phyloP scores from a whole-genome alignment of 495 filamentous ascomycete species.

The Annulohypoxylon nitens region DNA sequence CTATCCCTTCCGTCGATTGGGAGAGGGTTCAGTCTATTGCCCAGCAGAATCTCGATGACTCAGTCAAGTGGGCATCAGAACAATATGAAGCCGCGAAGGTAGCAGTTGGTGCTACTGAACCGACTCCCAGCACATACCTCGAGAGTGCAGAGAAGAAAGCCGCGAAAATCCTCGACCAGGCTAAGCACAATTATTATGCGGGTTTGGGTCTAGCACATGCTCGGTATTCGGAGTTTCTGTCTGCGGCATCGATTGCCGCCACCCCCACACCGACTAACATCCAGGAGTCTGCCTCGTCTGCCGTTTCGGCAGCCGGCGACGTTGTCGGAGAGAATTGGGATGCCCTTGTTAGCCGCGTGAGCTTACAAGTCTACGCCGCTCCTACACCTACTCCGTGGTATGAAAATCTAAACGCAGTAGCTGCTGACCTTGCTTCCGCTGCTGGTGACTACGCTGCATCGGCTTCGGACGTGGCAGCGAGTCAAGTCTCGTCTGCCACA shows the following conservation, averaged over 20 bases:
- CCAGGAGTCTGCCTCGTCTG: conserved; percentile 57
- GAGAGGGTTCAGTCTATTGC: conserved; percentile 67
- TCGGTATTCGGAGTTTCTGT: conserved; percentile 78
- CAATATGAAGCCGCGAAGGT: conserved; percentile 72
- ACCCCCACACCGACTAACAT: conserved; percentile 64
- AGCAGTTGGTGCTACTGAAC: conserved; percentile 64
- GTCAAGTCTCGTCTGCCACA: conserved; percentile 57
- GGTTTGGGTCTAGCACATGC: conserved; percentile 82
- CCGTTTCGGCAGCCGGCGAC: conserved; percentile 54
- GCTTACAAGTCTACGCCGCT: conserved; percentile 78
- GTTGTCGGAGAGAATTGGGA: conserved; percentile 72
- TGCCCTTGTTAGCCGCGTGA: conserved; percentile 72
- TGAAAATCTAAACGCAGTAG: conserved; percentile 56
- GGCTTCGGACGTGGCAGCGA: conserved; percentile 49
- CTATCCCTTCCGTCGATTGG: conserved; percentile 56
- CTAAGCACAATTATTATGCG: conserved; percentile 80
- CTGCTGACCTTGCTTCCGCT: conserved; percentile 42
- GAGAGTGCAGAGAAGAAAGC: conserved; percentile 66
- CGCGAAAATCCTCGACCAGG: conserved; percentile 69
- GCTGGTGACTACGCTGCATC: conserved; percentile 47
- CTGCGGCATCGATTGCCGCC: conserved; percentile 72
- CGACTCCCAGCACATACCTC: conserved; percentile 64
- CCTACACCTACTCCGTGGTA: conserved; percentile 73
- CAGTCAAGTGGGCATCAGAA: conserved; percentile 72
- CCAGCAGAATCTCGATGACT: conserved; percentile 72